A percentile compares a stretch with the other conserved stretches of the same genome.
phyloP scores from a whole-genome alignment of 1,284 basidiomycete genomes.

The Neolentinus lepideus region DNA sequence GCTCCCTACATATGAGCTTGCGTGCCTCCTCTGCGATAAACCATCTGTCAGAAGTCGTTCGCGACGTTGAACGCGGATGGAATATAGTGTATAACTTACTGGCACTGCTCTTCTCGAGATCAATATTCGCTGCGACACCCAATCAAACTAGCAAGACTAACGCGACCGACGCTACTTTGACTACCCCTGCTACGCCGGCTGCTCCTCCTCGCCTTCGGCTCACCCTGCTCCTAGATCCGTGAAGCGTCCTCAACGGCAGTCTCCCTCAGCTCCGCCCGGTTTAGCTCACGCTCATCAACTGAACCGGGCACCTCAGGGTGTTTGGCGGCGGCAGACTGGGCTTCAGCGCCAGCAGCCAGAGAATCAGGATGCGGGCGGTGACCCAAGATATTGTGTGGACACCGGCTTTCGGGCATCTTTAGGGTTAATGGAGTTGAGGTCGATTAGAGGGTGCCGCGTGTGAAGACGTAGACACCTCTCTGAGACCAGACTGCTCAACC shows the following conservation, averaged over 20 bases:
- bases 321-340: constrained; percentile 7
- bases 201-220: background rate
- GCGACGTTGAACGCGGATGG: background rate
- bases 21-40: constrained; percentile 7
- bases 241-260: background rate
- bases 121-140: background rate
- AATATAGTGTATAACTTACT: background rate
- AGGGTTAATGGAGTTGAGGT: constrained; percentile 2
- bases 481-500: background rate
- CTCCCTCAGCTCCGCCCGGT: background rate
- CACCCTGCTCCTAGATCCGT: background rate
- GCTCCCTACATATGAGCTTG: constrained; percentile 16
- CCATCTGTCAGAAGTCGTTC: background rate
- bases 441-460: background rate
- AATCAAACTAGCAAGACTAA: background rate
- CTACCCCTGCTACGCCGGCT: background rate
- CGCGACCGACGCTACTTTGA: background rate
- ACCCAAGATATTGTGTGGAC: constrained; percentile 16
- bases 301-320: constrained; percentile 5
- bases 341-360: constrained; percentile 10
- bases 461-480: background rate
- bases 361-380: constrained; percentile 12
- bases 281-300: background rate
- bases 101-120: constrained; percentile 2
- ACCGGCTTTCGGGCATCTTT: constrained; percentile 12